phyloP scores from a whole-genome alignment of 2,329 filamentous ascomycete genomes.

The Cordyceps pruinosa region DNA sequence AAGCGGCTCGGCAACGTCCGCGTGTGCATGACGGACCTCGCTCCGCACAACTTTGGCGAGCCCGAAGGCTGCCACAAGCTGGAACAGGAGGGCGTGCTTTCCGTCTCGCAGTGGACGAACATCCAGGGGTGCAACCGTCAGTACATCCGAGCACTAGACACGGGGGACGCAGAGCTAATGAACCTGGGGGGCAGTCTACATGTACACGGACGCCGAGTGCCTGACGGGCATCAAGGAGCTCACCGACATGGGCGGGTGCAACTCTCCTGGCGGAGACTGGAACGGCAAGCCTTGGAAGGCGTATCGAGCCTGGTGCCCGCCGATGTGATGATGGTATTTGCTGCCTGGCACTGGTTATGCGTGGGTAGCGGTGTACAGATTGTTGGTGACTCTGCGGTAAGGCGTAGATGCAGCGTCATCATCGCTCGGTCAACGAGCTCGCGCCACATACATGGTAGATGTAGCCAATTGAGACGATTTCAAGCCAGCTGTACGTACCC shows the following conservation, averaged over 20 bases:
- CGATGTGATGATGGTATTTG: not conserved
- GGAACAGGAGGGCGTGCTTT: not conserved
- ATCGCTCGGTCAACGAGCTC: not conserved
- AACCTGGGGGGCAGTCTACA: not conserved
- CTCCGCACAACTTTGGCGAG: conserved; percentile 7
- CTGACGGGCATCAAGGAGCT: conserved; percentile 1
- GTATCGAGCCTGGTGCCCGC: conserved; percentile 5
- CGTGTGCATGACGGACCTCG: conserved; percentile 1
- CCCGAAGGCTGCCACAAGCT: conserved; percentile 6
- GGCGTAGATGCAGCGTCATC: not conserved
- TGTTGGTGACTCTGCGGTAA: not conserved
- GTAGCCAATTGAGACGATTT: not conserved
- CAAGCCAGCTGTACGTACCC: not conserved
- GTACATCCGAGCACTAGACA: not conserved
- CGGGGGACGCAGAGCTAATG: not conserved
- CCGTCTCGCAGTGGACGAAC: conserved; percentile 7
- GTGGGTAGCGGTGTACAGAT: not conserved
- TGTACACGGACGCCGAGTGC: conserved; percentile 6
- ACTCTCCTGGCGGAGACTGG: not conserved
- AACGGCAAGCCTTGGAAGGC: conserved; percentile 3
- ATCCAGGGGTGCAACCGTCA: conserved; percentile 6
- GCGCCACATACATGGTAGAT: not conserved
- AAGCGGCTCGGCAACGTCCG: not conserved
- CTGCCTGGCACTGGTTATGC: not conserved
- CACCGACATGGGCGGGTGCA: not conserved